Conservation (phyloP, 2,329 filamentous ascomycete species). For the Phyllosticta capitalensis region DNA sequence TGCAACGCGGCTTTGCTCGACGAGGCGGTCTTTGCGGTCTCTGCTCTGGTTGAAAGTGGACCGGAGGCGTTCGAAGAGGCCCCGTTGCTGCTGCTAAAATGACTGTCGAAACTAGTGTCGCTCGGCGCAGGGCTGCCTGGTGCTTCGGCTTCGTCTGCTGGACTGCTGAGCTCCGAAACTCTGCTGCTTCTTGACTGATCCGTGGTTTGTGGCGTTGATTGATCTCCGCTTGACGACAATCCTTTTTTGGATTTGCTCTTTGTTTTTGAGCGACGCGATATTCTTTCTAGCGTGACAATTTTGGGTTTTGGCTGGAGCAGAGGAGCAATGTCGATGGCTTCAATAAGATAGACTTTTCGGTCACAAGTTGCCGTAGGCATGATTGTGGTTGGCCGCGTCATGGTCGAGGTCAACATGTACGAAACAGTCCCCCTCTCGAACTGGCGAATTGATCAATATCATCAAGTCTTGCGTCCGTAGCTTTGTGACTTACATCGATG, state of each 20-base stretch:
- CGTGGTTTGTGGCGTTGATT: constrained; percentile 3
- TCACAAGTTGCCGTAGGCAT: constrained; percentile 72
- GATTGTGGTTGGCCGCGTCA: constrained; percentile 83
- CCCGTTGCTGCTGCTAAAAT: constrained; percentile 50
- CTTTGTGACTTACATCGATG: constrained; percentile 63
- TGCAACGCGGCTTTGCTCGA: constrained; percentile 45
- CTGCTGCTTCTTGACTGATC: constrained; percentile 18
- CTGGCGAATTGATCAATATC: constrained; percentile 39
- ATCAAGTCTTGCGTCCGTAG: neutral
- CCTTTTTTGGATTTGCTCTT: constrained; percentile 28
- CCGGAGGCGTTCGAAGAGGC: constrained; percentile 8
- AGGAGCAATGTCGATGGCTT: constrained; percentile 75
- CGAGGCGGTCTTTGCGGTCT: constrained; percentile 38
- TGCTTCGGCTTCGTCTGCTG: constrained; percentile 23
- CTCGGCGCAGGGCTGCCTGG: constrained; percentile 38
- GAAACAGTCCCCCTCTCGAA: constrained; percentile 92
- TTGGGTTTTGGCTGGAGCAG: constrained; percentile 66
- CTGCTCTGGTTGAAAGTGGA: constrained; percentile 13
- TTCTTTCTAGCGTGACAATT: constrained; percentile 78
- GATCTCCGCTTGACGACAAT: neutral
- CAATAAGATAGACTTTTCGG: constrained; percentile 66
- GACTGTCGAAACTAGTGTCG: constrained; percentile 38
- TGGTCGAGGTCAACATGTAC: constrained; percentile 80
- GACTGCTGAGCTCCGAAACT: constrained; percentile 18
- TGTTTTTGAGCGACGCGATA: constrained; percentile 59